Base-by-base conservation (phyloP, 2,329 filamentous ascomycete genomes). In the Pyricularia sp. region DNA sequence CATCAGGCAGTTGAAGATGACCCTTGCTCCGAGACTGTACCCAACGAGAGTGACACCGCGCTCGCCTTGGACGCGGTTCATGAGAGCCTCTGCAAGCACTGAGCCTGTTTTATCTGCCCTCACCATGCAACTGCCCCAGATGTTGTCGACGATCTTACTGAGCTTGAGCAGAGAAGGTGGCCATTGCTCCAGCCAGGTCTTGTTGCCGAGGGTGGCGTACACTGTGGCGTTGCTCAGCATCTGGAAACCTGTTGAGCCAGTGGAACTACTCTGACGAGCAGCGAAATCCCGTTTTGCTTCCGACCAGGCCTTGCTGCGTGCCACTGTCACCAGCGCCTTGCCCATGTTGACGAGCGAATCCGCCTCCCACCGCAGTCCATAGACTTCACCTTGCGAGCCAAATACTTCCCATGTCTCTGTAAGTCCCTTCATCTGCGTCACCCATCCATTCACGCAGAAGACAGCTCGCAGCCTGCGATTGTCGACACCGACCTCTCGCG, bases 1-100 rank as follows among this genome's bases (percentile, higher is more conserved):
- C 81, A 91, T 90, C 20, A 97, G 84, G 72, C 94, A 97, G 4
- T 89, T 86, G 76, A 92, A 97, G 67, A 98, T 94, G 42, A 93
- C 86, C 65, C 93, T 87, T 23, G 92, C 92, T 1, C 92, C 93
- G 9, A 97, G 82, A 63, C 92, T 92, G 77, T 93, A 97, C 2
- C 93, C 93, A 64, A 96, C 85, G 14, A 97, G 80, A 7, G 89
- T 94, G 3, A 97, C 87, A 0, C 92, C 88, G 4, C 93, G 86
- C 74, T 96, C 92, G 20, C 93, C 93, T 74, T 94, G 92, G 0
- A 92, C 88, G 73, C 90, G 92, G 76, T 91, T 92, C 74, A 93
- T 89, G 67, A 97, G 83, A 23, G 91, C 89, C 76, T 97, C 93
- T 5, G 93, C 93, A 3, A 97, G 86, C 80, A 82, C 91, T 81